Percentiles rank a stretch among this genome's conserved stretches.
Conservation (phyloP, 352 stramenopile species). For the Lagenidium giganteum region DNA sequence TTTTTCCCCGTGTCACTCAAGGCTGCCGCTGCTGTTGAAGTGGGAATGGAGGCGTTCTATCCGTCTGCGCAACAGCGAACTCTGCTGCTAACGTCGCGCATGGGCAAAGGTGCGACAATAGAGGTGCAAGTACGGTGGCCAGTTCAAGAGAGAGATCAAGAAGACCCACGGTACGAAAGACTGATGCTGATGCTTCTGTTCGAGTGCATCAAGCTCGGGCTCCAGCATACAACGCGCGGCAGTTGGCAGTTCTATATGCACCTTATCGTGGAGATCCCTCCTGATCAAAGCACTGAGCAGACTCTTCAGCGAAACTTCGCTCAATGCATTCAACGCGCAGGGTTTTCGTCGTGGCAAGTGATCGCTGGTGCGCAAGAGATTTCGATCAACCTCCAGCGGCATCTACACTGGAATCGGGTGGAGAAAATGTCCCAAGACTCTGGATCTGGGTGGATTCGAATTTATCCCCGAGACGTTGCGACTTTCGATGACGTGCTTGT, state of each 20-base stretch:
- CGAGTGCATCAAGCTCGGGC: conserved; percentile 70
- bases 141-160: conserved; percentile 80
- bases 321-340: conserved; percentile 73
- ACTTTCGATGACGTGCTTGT: conserved; percentile 66
- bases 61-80: conserved; percentile 80
- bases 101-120: conserved; percentile 78
- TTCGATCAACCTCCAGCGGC: conserved; percentile 81
- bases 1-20: conserved; percentile 83
- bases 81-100: conserved; percentile 71
- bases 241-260: conserved; percentile 86
- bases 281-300: conserved; percentile 35
- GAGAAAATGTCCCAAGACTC: conserved; percentile 88
- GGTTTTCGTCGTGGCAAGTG: conserved; percentile 84
- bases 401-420: conserved; percentile 85
- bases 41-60: conserved; percentile 85
- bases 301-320: conserved; percentile 66
- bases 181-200: conserved; percentile 86
- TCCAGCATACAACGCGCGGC: conserved; percentile 67
- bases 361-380: conserved; percentile 81
- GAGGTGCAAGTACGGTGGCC: conserved; percentile 86
- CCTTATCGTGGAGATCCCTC: conserved; percentile 66
- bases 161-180: conserved; percentile 83
- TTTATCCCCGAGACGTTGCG: conserved; percentile 80
- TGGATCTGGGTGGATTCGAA: conserved; percentile 77
- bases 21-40: conserved; percentile 75